These are phyloP conservation scores for Cyathus striatus DNA, from an alignment of 768 basidiomycete species.

Conservation along the genomic window DNA sequence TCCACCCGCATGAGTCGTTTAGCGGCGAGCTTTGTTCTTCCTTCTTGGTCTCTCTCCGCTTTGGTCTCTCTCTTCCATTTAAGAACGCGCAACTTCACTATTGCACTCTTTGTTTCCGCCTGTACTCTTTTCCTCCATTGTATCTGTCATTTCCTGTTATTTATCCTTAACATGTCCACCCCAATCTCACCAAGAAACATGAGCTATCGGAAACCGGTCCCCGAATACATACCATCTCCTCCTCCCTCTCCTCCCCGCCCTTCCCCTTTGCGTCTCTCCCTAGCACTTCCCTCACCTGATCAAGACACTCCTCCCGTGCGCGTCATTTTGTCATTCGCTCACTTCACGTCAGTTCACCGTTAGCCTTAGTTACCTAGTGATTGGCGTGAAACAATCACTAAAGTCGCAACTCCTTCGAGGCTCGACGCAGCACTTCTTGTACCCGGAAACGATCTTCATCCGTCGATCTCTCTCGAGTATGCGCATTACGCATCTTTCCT, in stretches of 20 bases:
- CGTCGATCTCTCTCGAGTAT: neutral
- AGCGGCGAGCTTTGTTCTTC: too few species aligned
- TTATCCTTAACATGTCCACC: constrained; percentile 3
- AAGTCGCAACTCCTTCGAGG: constrained; percentile 3
- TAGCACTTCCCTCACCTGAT: neutral
- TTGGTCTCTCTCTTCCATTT: neutral
- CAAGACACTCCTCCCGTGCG: constrained; percentile 9
- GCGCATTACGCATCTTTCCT: too few species aligned
- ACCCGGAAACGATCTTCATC: neutral
- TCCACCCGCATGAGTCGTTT: too few species aligned
- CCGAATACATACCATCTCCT: constrained; percentile 61
- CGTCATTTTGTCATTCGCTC: neutral
- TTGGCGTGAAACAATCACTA: constrained; percentile 25
- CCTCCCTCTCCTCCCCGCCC: constrained; percentile 34
- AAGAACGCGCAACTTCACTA: neutral
- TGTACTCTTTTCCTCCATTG: constrained; percentile 1
- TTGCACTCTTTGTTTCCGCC: too few species aligned
- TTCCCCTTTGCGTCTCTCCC: constrained; percentile 2
- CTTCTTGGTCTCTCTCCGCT: neutral
- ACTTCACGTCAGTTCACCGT: neutral
- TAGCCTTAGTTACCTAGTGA: constrained; percentile 24
- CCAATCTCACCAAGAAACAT: constrained; percentile 32
- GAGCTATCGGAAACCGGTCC: constrained; percentile 72
- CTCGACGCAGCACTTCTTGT: neutral
- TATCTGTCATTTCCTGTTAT: constrained; percentile 1